phyloP scores from a whole-genome alignment of 192 early-diverging fungal genomes.

The Entomortierella parvispora region DNA sequence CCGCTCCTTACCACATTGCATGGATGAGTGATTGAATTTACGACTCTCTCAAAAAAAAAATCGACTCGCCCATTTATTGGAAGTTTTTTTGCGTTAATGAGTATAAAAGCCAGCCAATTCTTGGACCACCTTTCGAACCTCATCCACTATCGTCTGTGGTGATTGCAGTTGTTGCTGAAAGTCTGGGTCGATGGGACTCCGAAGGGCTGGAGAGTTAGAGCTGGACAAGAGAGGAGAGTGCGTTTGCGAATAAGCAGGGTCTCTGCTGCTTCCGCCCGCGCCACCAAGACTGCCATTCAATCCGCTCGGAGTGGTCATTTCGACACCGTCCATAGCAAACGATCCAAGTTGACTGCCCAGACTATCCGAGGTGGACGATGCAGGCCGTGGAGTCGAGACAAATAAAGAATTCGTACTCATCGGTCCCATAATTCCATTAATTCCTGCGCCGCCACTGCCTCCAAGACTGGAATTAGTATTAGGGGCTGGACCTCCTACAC shows the following conservation, averaged over 20 bases:
- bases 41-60: too few species aligned
- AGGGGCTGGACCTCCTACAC: neutral
- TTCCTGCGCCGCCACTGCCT: slow-evolving; percentile 14
- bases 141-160: slow-evolving; percentile 48
- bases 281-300: neutral
- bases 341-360: neutral
- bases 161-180: neutral
- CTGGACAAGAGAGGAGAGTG: slow-evolving; percentile 22
- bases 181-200: neutral
- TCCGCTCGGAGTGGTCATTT: slow-evolving; percentile 4
- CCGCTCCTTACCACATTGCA: too few species aligned
- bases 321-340: slow-evolving; percentile 32
- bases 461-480: neutral
- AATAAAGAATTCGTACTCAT: slow-evolving; percentile 30
- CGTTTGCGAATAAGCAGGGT: slow-evolving; percentile 27
- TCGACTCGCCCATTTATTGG: too few species aligned
- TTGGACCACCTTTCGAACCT: slow-evolving; percentile 41
- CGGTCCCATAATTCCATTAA: slow-evolving; percentile 41
- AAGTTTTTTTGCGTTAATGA: neutral
- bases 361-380: neutral
- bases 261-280: slow-evolving; percentile 1
- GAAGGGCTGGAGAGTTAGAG: neutral
- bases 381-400: slow-evolving; percentile 39
- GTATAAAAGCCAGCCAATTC: slow-evolving; percentile 44
- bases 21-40: too few species aligned